Evolutionary conservation across 805 yeast genomes (phyloP), one percentile per base, ranked within the genome.

Genomic region (Saccharomyces eubayanus): DNA sequence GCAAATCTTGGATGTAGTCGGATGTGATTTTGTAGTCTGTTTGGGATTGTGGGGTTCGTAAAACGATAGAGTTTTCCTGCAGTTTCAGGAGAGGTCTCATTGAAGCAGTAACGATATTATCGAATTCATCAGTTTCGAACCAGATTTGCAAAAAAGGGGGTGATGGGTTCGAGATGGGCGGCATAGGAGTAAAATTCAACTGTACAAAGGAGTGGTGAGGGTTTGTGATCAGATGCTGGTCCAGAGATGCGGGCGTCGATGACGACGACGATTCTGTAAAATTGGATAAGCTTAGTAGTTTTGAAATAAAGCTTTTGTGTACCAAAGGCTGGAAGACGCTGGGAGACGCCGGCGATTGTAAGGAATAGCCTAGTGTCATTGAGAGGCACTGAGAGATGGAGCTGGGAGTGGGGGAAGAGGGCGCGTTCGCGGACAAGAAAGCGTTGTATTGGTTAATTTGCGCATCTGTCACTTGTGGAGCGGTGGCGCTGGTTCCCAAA

Each of bases 41-140:
- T 2, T 61, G 52, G 11, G 60, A 46, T 9, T 60, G 57, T 16
- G 71, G 67, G 2, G 66, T 59, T 51, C 63, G 64, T n/a, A 68
- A 46, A 9, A 58, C 47, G 16, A 60, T 41, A 8, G 57, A 54
- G 28, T 55, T 57, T 45, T 62, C 65, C 14, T 57, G 55, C 21
- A 61, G 31, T 46, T 57, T 63, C 28, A 63, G 41, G 6, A 68
- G 43, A 43, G 63, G 61, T 28, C 67, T 66, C 8, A 59, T 54
- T 1, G 67, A 53, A 11, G 57, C 59, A 5, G 51, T 57, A 9
- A 63, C 49, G 1, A 67, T 64, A 27, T 55, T 59, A 47, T 62
- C 64, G 29, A 57, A 54, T 21, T 66, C 69, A 49, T 67, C 70
- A 16, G 65, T 51, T 41, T 65, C 66, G 27, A 68, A 55, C 68